Evolutionary conservation across 2,329 filamentous ascomycete species (phyloP).

Genomic region (Endoconidiophora polonica): DNA sequence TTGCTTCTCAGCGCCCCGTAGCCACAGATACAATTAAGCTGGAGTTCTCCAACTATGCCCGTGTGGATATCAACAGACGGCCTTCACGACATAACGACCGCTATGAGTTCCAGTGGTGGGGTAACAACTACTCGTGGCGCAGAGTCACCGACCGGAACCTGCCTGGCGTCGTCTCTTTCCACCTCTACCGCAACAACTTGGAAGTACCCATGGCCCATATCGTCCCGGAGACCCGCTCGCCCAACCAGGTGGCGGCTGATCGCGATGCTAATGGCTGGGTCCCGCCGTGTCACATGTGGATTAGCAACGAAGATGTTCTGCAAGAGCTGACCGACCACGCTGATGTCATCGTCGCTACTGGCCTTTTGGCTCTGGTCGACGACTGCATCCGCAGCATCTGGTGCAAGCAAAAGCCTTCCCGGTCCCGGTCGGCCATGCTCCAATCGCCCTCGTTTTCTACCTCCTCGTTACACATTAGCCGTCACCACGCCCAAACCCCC

Average conservation of each 20-base stretch:
- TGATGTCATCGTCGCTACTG: slow-evolving; percentile 80
- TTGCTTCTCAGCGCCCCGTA: slow-evolving; percentile 21
- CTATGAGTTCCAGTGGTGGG: slow-evolving; percentile 94
- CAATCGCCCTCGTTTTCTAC: background rate
- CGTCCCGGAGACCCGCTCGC: slow-evolving; percentile 59
- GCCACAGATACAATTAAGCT: slow-evolving; percentile 71
- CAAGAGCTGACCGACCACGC: slow-evolving; percentile 61
- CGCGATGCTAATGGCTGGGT: slow-evolving; percentile 73
- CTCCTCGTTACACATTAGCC: background rate
- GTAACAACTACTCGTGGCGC: slow-evolving; percentile 69
- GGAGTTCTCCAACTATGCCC: slow-evolving; percentile 95
- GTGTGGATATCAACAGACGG: slow-evolving; percentile 65
- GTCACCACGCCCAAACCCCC: background rate
- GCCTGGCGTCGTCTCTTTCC: slow-evolving; percentile 52
- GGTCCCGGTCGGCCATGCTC: slow-evolving; percentile 17
- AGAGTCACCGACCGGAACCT: slow-evolving; percentile 53
- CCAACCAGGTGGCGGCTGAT: slow-evolving; percentile 54
- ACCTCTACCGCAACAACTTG: slow-evolving; percentile 52
- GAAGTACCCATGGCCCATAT: slow-evolving; percentile 63
- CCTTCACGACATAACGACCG: slow-evolving; percentile 45
- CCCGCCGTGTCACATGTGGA: slow-evolving; percentile 78
- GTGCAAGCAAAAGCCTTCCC: slow-evolving; percentile 23
- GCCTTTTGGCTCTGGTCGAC: slow-evolving; percentile 73
- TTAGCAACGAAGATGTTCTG: slow-evolving; percentile 58
- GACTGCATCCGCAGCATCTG: slow-evolving; percentile 76